These are phyloP conservation scores for Pichia sp. DNA, from an alignment of 1,139 yeast species.

Conservation along the genomic window DNA sequence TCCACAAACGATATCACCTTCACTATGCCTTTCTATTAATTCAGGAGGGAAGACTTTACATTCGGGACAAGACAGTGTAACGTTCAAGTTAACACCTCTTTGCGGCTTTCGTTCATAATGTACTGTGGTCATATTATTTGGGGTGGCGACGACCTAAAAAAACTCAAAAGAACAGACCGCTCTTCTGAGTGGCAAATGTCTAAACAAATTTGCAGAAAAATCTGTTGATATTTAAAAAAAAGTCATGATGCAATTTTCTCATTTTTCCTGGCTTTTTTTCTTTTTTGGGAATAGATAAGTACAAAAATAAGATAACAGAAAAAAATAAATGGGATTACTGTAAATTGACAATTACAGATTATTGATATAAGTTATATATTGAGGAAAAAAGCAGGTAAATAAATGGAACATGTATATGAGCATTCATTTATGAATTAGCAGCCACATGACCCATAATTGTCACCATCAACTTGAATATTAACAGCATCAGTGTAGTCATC, in stretches of 20 bases:
- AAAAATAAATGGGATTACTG: not conserved
- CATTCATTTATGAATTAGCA: conserved; percentile 39
- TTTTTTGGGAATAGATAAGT: not conserved
- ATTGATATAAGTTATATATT: not conserved
- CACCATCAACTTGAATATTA: conserved; percentile 85
- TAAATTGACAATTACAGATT: not conserved
- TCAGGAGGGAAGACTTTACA: conserved; percentile 96
- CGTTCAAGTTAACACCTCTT: conserved; percentile 56
- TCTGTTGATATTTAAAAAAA: not conserved
- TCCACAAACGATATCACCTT: conserved; percentile 97
- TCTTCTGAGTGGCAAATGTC: not conserved
- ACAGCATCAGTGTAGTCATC: conserved; percentile 96
- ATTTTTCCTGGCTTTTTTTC: not conserved
- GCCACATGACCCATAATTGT: conserved; percentile 60
- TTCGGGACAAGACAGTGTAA: conserved; percentile 90
- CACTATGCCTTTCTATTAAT: conserved; percentile 87
- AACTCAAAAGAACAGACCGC: not conserved
- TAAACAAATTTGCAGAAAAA: not conserved
- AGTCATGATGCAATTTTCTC: not conserved
- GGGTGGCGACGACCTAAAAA: not conserved
- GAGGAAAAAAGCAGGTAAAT: not conserved
- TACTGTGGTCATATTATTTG: conserved; percentile 7
- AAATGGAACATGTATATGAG: not conserved
- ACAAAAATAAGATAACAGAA: not conserved
- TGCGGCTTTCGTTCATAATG: conserved; percentile 10